Base-by-base conservation (phyloP, 2,329 filamentous ascomycete genomes). In the Knufia petricola region DNA sequence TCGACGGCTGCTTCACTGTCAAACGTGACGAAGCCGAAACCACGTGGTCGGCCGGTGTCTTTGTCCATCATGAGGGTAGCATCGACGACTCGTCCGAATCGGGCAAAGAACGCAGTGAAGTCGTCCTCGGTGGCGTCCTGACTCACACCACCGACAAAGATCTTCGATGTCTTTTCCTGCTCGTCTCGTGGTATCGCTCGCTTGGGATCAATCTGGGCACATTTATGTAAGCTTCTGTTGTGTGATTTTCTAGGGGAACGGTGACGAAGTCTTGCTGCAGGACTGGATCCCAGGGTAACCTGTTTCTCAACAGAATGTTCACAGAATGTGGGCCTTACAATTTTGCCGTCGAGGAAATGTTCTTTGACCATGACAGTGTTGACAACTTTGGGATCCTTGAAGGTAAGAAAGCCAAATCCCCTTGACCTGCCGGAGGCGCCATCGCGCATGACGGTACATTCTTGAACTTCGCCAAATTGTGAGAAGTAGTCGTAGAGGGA, bases 321-420 rank as follows among this genome's bases (percentile, higher is more conserved):
- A 50, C 43, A 51, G 48, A 48, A 47, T 46, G 51, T 51, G 49
- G 39, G 37, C 51, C 86, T 73, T 77, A 96, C 92, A 66, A 98
- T 95, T 69, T 98, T 98, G 53, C 92, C 92, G 64, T 98, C 92
- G 19, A 98, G 77, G 60, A 90, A 94, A 66, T 98, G 92, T 65
- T 98, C 92, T 70, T 98, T 98, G 54, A 98, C 92, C 92, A 98
- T 98, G 55, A 98, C 92, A 58, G 88, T 94, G 65, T 98, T 98
- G 57, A 98, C 92, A 3, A 87, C 95, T 71, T 95, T 95, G 41
- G 92, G 85, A 63, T 98, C 92, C 64, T 87, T 94, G 75, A 98
- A 98, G 0, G 92, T 98, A 53, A 98, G 75, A 69, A 98, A 98
- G 24, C 92, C 92, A 60, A 98, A 98, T 20, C 92, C 92, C 68